Percentiles rank a stretch among this genome's conserved stretches.
Evolutionary conservation across 805 yeast species (phyloP).

Genomic region (Sugiyamaella qingdaonensis): DNA sequence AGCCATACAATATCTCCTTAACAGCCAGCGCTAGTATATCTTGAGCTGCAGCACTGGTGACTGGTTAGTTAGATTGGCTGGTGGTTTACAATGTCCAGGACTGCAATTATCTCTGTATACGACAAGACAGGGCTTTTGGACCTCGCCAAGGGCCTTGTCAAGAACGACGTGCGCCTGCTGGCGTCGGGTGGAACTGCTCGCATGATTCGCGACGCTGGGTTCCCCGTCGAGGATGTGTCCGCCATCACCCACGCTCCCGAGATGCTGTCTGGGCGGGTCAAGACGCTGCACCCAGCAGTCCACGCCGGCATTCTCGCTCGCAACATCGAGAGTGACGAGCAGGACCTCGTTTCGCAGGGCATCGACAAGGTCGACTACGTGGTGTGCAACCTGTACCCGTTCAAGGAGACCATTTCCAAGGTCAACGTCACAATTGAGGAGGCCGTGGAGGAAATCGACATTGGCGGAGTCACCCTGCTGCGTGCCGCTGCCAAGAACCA

Average conservation of each 20-base stretch:
- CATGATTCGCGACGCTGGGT: constrained; percentile 93
- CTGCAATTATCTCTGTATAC: constrained; percentile 95
- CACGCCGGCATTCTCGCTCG: constrained; percentile 94
- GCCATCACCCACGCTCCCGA: constrained; percentile 97
- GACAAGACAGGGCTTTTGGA: constrained; percentile 96
- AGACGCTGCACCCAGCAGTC: constrained; percentile 97
- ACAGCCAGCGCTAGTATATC: not conserved
- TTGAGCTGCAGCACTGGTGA: not conserved
- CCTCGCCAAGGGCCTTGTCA: constrained; percentile 89
- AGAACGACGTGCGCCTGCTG: constrained; percentile 82
- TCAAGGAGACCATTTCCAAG: constrained; percentile 94
- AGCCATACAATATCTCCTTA: not conserved
- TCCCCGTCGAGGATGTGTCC: constrained; percentile 95
- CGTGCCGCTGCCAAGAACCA: constrained; percentile 99
- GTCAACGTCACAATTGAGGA: constrained; percentile 93
- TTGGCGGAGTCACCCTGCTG: constrained; percentile 94
- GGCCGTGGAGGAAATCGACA: constrained; percentile 98
- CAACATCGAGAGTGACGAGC: constrained; percentile 84
- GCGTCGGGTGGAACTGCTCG: constrained; percentile 98
- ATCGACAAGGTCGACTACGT: constrained; percentile 96
- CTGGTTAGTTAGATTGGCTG: not conserved
- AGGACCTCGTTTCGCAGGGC: constrained; percentile 81
- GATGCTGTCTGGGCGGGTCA: constrained; percentile 98
- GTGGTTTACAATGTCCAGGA: constrained; percentile 42
- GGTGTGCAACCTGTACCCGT: constrained; percentile 96